phyloP scores from a whole-genome alignment of 1,284 basidiomycete species.

The Anthracocystis setariae region DNA sequence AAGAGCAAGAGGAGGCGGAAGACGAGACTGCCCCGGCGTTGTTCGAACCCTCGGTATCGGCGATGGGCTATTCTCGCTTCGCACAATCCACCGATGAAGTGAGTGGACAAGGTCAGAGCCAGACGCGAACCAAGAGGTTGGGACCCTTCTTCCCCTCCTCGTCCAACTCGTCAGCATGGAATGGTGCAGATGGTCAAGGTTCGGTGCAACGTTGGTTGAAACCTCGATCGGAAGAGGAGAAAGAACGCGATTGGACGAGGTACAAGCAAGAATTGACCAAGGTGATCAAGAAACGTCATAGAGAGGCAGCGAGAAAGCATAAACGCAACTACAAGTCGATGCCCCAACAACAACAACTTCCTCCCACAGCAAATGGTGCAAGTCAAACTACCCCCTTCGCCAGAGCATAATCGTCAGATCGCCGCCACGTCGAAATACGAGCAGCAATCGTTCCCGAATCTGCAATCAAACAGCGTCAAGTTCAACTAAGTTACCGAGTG shows the following conservation, averaged over 20 bases:
- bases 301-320: conserved; percentile 59
- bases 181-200: conserved; percentile 11
- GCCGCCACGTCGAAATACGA: too few species aligned
- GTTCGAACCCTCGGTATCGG: background rate
- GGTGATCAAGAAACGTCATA: conserved; percentile 56
- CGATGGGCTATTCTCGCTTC: conserved; percentile 7
- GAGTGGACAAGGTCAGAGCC: conserved; percentile 1
- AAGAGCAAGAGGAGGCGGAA: conserved; percentile 16
- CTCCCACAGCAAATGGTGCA: conserved; percentile 1
- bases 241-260: conserved; percentile 34
- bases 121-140: conserved; percentile 10
- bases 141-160: conserved; percentile 19
- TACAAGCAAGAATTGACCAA: conserved; percentile 49
- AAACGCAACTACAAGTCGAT: conserved; percentile 28
- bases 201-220: conserved; percentile 38
- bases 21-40: background rate
- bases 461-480: too few species aligned
- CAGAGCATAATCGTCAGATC: conserved; percentile 6
- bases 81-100: background rate
- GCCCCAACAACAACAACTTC: conserved; percentile 3
- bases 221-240: conserved; percentile 39
- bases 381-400: background rate
- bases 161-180: conserved; percentile 16
- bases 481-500: too few species aligned
- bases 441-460: too few species aligned